Evolutionary conservation across 495 filamentous ascomycete species (phyloP), one percentile per base, ranked within the genome.

Genomic region (Aspergillus panamensis): DNA sequence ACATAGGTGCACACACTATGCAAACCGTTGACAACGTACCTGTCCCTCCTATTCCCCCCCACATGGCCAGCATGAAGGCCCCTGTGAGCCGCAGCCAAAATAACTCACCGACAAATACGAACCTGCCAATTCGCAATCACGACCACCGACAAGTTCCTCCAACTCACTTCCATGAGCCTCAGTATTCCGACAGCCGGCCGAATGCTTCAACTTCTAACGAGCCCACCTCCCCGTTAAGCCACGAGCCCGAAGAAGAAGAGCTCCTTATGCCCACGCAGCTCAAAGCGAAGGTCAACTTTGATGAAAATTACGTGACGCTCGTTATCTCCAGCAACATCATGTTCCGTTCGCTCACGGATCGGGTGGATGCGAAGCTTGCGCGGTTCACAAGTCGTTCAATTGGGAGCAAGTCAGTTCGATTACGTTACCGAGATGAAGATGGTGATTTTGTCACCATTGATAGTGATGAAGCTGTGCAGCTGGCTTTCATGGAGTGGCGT

Each of bases 321-420:
- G 92, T 98, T 32, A 94, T 95, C 43, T 85, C 90, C 19, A 93
- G 87, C 75, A 94, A 91, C 65, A 98, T 97, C 64, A 83, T 88
- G 45, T 96, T 95, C 73, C 89, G 92, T 48, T 92, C 90, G 30
- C 79, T 98, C 20, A 89, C 91, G 48, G 92, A 97, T 65, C 91
- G 94, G n/a, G 97, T 98, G 65, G 95, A 97, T 70, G 89, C 89
- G 20, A 97, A 97, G 72, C 82, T 98, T 62, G 87, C 85, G 39
- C 83, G 91, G 44, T 87, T 89, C 60, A 92, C 91, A 8, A 86
- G 81, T 62, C 85, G 87, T 60, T 90, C 88, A 14, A 92, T 96
- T 64, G 83, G 84, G 55, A 82, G 80, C 62, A 89, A 89, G 56
- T 85, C 84, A 50, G 81, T 95, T 59, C 87, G 89, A 69, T 72